Percentiles rank a stretch among this genome's conserved stretches.
Conservation (phyloP, 805 yeast genomes). For the Cyberlindnera samutprakarnensis region DNA sequence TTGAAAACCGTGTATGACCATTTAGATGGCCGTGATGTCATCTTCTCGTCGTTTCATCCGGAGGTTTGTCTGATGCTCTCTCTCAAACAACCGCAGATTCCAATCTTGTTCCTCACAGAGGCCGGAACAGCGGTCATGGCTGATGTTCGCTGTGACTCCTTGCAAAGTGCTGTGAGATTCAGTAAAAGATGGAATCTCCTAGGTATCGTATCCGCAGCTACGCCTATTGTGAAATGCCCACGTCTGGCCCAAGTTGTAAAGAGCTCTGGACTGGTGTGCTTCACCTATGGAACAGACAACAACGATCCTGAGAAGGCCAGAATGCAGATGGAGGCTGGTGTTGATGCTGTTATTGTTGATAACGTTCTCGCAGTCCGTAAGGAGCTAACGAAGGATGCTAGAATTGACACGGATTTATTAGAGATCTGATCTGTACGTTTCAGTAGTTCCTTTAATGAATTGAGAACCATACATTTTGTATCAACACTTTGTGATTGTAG, state of each 20-base stretch:
- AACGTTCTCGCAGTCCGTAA: slow-evolving; percentile 88
- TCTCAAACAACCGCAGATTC: slow-evolving; percentile 88
- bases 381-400: slow-evolving; percentile 41
- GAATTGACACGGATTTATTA: background rate
- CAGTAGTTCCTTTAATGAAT: too few species aligned
- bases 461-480: too few species aligned
- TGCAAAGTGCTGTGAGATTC: slow-evolving; percentile 87
- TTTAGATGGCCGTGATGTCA: slow-evolving; percentile 73
- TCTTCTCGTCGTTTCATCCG: slow-evolving; percentile 91
- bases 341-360: slow-evolving; percentile 97
- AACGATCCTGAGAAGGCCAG: slow-evolving; percentile 80
- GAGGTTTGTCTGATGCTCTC: slow-evolving; percentile 82
- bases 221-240: slow-evolving; percentile 83
- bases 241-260: slow-evolving; percentile 87
- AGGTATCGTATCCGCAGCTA: slow-evolving; percentile 87
- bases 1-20: slow-evolving; percentile 72
- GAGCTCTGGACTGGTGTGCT: slow-evolving; percentile 84
- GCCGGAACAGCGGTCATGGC: slow-evolving; percentile 83
- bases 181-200: slow-evolving; percentile 85
- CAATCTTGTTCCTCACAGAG: slow-evolving; percentile 84
- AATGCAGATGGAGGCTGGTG: slow-evolving; percentile 87
- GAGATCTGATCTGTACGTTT: background rate
- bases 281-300: slow-evolving; percentile 81
- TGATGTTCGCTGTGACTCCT: slow-evolving; percentile 77
- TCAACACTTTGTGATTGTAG: too few species aligned